These are phyloP conservation scores for Heterobasidion occidentale DNA, from an alignment of 1,284 basidiomycete genomes.

Conservation along the genomic window DNA sequence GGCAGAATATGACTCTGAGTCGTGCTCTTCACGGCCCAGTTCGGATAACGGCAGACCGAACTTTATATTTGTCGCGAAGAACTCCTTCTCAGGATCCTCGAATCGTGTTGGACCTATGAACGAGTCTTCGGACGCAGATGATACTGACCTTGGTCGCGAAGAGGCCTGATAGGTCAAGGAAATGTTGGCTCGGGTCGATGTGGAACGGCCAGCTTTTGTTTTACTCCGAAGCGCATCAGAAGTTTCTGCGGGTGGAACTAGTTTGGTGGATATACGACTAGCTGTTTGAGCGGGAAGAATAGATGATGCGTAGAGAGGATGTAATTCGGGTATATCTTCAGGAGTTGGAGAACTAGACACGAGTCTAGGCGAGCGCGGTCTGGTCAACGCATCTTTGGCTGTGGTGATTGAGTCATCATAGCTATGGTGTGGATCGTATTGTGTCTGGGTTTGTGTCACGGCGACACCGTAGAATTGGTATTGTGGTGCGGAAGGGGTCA, in stretches of 20 bases:
- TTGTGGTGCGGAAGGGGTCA: constrained; percentile 27
- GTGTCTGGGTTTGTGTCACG: constrained; percentile 41
- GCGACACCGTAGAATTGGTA: constrained; percentile 52
- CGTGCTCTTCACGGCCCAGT: constrained; percentile 22
- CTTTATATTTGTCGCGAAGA: constrained; percentile 39
- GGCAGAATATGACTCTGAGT: neutral
- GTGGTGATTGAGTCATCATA: neutral
- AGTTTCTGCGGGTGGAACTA: too few species aligned
- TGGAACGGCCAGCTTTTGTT: too few species aligned
- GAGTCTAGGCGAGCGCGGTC: neutral
- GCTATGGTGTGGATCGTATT: constrained; percentile 15
- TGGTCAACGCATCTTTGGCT: neutral
- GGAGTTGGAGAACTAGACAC: neutral
- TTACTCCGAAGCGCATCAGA: too few species aligned
- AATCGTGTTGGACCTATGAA: constrained; percentile 40
- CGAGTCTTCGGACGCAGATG: constrained; percentile 45
- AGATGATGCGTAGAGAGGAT: neutral
- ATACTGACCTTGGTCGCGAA: constrained; percentile 23
- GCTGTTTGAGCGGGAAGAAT: neutral
- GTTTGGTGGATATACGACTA: neutral
- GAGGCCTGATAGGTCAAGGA: neutral
- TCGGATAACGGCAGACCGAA: constrained; percentile 54
- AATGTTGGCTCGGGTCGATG: too few species aligned
- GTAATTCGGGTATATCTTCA: neutral
- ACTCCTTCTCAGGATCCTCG: constrained; percentile 37